Evolutionary conservation across 164 flowering plant species (phyloP), one percentile per base, ranked within the genome.

Genomic region (Vitis cinerea): DNA sequence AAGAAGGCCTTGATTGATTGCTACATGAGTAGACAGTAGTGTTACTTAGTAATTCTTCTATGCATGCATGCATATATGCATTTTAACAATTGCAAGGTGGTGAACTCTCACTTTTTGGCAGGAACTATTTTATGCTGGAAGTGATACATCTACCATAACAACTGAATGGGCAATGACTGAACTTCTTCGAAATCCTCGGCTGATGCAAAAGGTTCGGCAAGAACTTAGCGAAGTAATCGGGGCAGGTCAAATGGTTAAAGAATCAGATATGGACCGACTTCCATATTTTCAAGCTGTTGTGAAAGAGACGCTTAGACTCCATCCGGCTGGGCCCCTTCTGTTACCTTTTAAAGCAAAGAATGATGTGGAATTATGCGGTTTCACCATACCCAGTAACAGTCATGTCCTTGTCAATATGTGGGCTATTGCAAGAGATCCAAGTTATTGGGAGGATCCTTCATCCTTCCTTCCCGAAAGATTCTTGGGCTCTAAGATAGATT

Each of bases 181-280:
- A 31, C 44, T 31, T 31, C 44, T 31, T 6, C 44, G 44, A 31
- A 31, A 31, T 31, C 44, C 44, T 31, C 44, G 44, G 44, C 0
- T 31, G 7, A 31, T 31, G 44, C 44, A 31, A 31, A 31, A 31
- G 7, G 44, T 31, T 31, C 5, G 7, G 44, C 44, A 31, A 31
- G 44, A 31, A 31, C 44, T 31, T 31, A 31, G 7, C 6, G 44
- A 31, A 4, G 44, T 31, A 3, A 31, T 56, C 16, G 59, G 59
- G 6, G 3, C 10, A n/a, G 59, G 59, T 4, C 4, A 56, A 14
- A 8, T 16, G 2, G 48, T 71, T 23, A 12, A 49, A 23, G 73
- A 71, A 48, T 30, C 53, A 8, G 73, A 71, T 14, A 71, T 71
- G 8, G 27, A 12, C 0, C 48, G 13, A 13, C 23, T 56, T 8